Evolutionary conservation across 257 asterid species (phyloP).

Genomic region (Phtheirospermum japonicum): DNA sequence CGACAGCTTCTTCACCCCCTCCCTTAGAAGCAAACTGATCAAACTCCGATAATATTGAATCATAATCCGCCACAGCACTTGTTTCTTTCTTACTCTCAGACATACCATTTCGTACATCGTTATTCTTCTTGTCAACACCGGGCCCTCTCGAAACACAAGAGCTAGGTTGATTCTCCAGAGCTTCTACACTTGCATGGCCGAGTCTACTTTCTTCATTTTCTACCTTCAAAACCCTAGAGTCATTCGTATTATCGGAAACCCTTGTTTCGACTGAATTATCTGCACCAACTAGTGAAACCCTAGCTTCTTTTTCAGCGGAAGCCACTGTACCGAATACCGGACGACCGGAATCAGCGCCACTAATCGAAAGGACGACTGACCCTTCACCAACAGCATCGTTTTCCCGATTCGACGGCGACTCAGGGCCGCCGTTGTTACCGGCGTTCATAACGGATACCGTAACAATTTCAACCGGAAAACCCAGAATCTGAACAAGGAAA

Average conservation of each 20-base stretch:
- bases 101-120: slow-evolving; percentile 12
- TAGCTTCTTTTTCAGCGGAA: slow-evolving; percentile 22
- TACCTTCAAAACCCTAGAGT: slow-evolving; percentile 21
- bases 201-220: slow-evolving; percentile 22
- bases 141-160: slow-evolving; percentile 17
- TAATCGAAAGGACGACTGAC: slow-evolving; percentile 25
- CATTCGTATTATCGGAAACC: slow-evolving; percentile 14
- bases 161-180: slow-evolving; percentile 19
- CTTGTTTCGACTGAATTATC: slow-evolving; percentile 23
- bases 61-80: slow-evolving; percentile 24
- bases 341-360: slow-evolving; percentile 24
- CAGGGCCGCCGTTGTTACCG: slow-evolving; percentile 31
- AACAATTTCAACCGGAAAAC: background rate
- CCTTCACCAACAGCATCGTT: slow-evolving; percentile 21
- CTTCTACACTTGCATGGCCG: slow-evolving; percentile 27
- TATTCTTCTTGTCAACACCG: slow-evolving; percentile 12
- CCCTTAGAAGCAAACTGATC: slow-evolving; percentile 56
- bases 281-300: slow-evolving; percentile 26
- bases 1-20: slow-evolving; percentile 44
- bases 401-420: slow-evolving; percentile 23
- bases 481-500: background rate
- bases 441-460: slow-evolving; percentile 30
- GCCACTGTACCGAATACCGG: slow-evolving; percentile 14
- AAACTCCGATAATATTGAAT: slow-evolving; percentile 51
- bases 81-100: slow-evolving; percentile 23